These are phyloP conservation scores for Hortiboletus flavorubellus DNA, from an alignment of 768 basidiomycete species.

Conservation along the genomic window DNA sequence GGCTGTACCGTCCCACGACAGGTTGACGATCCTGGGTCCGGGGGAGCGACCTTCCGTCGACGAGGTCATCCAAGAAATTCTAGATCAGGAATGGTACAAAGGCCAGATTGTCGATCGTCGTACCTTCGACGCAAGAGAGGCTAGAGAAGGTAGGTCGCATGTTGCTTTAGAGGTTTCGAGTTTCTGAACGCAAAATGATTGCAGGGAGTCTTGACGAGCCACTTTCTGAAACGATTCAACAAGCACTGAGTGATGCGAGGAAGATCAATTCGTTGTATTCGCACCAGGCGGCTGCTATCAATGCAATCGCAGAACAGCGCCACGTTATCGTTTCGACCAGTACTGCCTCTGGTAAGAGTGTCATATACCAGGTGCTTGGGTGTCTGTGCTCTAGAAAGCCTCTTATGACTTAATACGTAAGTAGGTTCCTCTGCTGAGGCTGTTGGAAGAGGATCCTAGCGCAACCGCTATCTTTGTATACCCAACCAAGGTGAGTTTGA, in stretches of 20 bases:
- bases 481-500: constrained; percentile 68
- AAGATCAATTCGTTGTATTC: constrained; percentile 63
- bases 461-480: constrained; percentile 83
- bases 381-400: not conserved
- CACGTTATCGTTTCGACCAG: constrained; percentile 88
- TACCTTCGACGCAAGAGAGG: constrained; percentile 50
- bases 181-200: not conserved
- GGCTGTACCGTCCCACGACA: constrained; percentile 1
- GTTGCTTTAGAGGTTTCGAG: not conserved
- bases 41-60: constrained; percentile 56
- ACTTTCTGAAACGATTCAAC: constrained; percentile 52
- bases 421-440: constrained; percentile 68
- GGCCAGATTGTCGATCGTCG: constrained; percentile 63
- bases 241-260: constrained; percentile 55
- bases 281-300: constrained; percentile 72
- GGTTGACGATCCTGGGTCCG: constrained; percentile 35
- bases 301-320: constrained; percentile 50
- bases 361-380: constrained; percentile 73
- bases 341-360: constrained; percentile 87
- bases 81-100: constrained; percentile 59
- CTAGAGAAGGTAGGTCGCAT: constrained; percentile 43
- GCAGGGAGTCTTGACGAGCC: constrained; percentile 50
- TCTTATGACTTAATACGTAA: not conserved
- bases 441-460: constrained; percentile 55
- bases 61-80: constrained; percentile 55